Conservation (phyloP, 2,329 filamentous ascomycete species). For the Alternaria arborescens region DNA sequence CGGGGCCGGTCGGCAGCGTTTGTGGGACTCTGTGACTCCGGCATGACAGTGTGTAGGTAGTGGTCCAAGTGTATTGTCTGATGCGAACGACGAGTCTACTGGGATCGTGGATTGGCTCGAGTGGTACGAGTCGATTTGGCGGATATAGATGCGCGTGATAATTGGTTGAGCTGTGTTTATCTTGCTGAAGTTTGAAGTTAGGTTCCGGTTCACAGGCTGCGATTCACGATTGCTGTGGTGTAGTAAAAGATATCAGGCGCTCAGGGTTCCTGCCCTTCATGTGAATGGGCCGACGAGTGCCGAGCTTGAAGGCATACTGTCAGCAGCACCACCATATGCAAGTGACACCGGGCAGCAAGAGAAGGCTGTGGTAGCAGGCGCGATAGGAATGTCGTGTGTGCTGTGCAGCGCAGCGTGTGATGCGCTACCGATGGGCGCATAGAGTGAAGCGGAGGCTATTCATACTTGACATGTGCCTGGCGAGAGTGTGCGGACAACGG, state of each 20-base stretch:
- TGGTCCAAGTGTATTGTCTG: conserved; percentile 1
- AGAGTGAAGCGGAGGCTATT: not conserved
- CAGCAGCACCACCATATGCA: not conserved
- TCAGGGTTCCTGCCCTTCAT: conserved; percentile 6
- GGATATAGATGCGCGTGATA: not conserved
- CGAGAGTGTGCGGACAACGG: not conserved
- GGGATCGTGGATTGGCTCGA: conserved; percentile 5
- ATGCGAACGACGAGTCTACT: conserved; percentile 1
- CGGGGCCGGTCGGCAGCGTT: conserved; percentile 64
- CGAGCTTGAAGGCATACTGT: conserved; percentile 8
- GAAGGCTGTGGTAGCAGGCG: not conserved
- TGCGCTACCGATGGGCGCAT: not conserved
- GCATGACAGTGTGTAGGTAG: conserved; percentile 25
- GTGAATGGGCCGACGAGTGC: conserved; percentile 12
- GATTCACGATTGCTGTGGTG: not conserved
- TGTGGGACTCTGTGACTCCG: conserved; percentile 39
- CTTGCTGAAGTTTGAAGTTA: not conserved
- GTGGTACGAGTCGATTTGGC: not conserved
- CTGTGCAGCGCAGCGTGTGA: not conserved
- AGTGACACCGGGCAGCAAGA: not conserved
- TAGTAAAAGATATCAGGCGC: conserved; percentile 1
- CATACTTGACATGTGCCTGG: conserved; percentile 3
- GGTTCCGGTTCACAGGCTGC: not conserved
- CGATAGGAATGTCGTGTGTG: not conserved
- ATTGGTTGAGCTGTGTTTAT: not conserved